These are phyloP conservation scores for Aspergillus egyptiacus DNA, from an alignment of 495 filamentous ascomycete genomes.

Conservation along the genomic window DNA sequence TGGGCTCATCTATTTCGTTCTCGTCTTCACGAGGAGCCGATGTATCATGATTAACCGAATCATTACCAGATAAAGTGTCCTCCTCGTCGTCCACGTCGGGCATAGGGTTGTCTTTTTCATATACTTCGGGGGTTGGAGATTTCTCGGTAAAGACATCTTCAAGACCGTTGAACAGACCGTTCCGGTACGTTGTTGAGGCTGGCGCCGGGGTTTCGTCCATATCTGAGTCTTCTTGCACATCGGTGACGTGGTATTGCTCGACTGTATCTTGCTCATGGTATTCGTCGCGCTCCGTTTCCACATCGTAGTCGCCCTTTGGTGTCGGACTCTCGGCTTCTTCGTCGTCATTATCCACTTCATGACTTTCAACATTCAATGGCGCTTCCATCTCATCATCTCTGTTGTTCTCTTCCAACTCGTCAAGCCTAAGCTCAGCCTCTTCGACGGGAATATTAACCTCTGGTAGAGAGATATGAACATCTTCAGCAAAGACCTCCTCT, in stretches of 20 bases:
- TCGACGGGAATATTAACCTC: constrained; percentile 6
- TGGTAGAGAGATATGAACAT: constrained; percentile 8
- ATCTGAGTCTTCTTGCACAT: neutral
- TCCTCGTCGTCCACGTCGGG: constrained; percentile 4
- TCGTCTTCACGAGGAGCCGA: constrained; percentile 12
- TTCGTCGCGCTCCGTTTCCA: neutral
- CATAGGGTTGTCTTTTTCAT: neutral
- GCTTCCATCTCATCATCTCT: constrained; percentile 1
- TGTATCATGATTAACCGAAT: neutral
- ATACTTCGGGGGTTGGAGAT: neutral
- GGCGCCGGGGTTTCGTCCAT: neutral
- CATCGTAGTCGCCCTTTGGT: neutral
- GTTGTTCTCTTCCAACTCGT: constrained; percentile 17
- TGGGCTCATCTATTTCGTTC: constrained; percentile 22
- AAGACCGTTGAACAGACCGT: constrained; percentile 7
- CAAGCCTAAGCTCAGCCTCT: neutral
- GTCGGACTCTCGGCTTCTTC: neutral
- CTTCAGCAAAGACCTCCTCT: constrained; percentile 2
- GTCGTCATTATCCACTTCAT: neutral
- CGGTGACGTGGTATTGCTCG: neutral
- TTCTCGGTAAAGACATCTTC: constrained; percentile 18
- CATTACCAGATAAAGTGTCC: constrained; percentile 7
- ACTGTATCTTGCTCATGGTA: neutral
- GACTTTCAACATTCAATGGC: neutral
- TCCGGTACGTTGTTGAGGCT: neutral